Evolutionary conservation across 2,329 filamentous ascomycete genomes (phyloP).

Genomic region (Phoma sp.): DNA sequence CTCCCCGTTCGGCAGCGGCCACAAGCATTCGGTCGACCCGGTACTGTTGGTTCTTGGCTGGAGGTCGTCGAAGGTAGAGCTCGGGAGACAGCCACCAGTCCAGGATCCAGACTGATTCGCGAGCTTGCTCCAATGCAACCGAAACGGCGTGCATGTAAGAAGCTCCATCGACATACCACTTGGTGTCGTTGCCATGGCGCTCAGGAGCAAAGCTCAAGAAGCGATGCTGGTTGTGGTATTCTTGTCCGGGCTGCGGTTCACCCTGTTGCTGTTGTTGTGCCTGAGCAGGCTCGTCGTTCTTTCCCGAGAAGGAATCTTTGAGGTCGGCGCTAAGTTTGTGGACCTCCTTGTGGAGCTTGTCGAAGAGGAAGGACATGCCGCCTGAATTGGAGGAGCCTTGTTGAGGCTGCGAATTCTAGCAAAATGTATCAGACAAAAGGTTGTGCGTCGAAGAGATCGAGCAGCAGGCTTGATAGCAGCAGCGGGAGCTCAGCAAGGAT

Average conservation of each 20-base stretch:
- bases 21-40: constrained; percentile 83
- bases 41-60: constrained; percentile 81
- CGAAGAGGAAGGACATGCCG: constrained; percentile 58
- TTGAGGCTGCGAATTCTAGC: constrained; percentile 35
- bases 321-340: constrained; percentile 60
- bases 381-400: constrained; percentile 38
- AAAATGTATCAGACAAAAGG: constrained; percentile 15
- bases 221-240: constrained; percentile 56
- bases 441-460: constrained; percentile 8
- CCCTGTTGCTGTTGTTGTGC: constrained; percentile 31
- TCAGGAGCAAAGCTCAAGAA: constrained; percentile 74
- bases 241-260: constrained; percentile 40
- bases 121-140: constrained; percentile 77
- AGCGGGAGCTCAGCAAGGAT: constrained; percentile 8
- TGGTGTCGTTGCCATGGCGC: constrained; percentile 73
- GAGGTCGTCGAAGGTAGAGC: constrained; percentile 83
- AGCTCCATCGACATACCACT: constrained; percentile 84
- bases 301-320: constrained; percentile 57
- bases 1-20: constrained; percentile 82
- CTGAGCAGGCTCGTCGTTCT: constrained; percentile 56
- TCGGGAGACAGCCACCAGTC: constrained; percentile 92
- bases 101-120: constrained; percentile 81
- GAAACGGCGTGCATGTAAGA: constrained; percentile 85
- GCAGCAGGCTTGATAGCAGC: constrained; percentile 3
- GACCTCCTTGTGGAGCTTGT: constrained; percentile 62